Evolutionary conservation across 208 protist species (phyloP).

Genomic region (Lotmaria passim): DNA sequence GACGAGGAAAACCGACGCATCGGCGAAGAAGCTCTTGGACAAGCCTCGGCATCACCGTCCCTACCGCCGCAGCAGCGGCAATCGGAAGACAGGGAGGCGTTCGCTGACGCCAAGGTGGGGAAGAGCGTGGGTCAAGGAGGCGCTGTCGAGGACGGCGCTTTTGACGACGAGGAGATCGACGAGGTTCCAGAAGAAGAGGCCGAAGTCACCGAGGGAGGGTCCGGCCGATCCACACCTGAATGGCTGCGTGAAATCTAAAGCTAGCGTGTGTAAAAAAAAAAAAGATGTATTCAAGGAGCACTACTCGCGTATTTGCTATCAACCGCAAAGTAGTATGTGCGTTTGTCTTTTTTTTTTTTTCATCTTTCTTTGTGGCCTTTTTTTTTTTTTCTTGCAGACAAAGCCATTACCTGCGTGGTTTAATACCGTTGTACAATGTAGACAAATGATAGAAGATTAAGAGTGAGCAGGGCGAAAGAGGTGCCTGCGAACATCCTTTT

Average conservation of each 20-base stretch:
- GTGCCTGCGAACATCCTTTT: too few relatives aligned
- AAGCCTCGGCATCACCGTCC: not conserved
- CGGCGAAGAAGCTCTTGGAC: slow-evolving; percentile 7
- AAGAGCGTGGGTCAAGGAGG: too few relatives aligned
- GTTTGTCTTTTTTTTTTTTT: slow-evolving; percentile 3
- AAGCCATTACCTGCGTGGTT: not conserved
- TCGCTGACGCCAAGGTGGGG: too few relatives aligned
- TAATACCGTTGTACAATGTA: not conserved
- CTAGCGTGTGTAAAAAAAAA: not conserved
- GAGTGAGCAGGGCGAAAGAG: not conserved
- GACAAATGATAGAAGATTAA: not conserved
- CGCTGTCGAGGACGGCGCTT: too few relatives aligned
- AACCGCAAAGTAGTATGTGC: not conserved
- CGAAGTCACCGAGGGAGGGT: slow-evolving; percentile 14
- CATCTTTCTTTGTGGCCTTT: not conserved
- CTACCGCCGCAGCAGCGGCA: too few relatives aligned
- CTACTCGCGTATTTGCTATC: too few relatives aligned
- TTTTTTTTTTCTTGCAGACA: slow-evolving; percentile 14
- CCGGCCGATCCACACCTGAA: slow-evolving; percentile 41
- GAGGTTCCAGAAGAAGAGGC: slow-evolving; percentile 33
- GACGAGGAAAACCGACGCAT: slow-evolving; percentile 35
- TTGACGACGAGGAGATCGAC: slow-evolving; percentile 20
- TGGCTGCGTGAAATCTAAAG: slow-evolving; percentile 40
- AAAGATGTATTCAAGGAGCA: too few relatives aligned
- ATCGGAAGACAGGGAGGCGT: not conserved